A percentile compares a stretch with the other conserved stretches of the same genome.
These are phyloP conservation scores for Physcia stellaris DNA, from an alignment of 495 filamentous ascomycete species.

Conservation along the genomic window DNA sequence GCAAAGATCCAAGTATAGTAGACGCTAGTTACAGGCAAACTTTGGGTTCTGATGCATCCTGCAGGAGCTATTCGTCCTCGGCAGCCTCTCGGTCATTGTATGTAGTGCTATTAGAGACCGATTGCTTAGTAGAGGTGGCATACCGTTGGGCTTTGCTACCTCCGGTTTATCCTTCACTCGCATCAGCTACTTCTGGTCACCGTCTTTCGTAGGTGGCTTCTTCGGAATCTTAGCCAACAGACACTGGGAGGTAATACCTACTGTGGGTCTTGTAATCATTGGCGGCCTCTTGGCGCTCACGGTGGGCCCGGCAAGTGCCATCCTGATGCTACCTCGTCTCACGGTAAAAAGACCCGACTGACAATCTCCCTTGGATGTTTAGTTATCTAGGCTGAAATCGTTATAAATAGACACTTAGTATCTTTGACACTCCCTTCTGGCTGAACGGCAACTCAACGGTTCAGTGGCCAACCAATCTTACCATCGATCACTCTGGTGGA, in stretches of 20 bases:
- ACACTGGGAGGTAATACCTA: too few relatives aligned
- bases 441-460: too few relatives aligned
- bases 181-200: constrained; percentile 7
- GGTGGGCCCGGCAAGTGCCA: constrained; percentile 8
- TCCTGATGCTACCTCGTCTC: constrained; percentile 8
- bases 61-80: constrained; percentile 8
- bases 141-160: constrained; percentile 2
- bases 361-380: too few relatives aligned
- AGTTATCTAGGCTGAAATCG: not conserved
- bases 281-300: constrained; percentile 2
- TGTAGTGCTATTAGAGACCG: too few relatives aligned
- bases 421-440: too few relatives aligned
- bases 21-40: not conserved
- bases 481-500: too few relatives aligned
- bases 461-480: too few relatives aligned
- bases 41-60: not conserved
- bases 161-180: constrained; percentile 6
- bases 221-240: too few relatives aligned
- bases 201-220: constrained; percentile 2
- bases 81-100: too few relatives aligned
- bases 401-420: too few relatives aligned
- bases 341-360: too few relatives aligned
- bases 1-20: constrained; percentile 5
- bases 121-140: too few relatives aligned
- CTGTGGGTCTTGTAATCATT: not conserved